A percentile compares a stretch with the other conserved stretches of the same genome.
Conservation (phyloP, 2,329 filamentous ascomycete species). For the Botrytis paeoniae region DNA sequence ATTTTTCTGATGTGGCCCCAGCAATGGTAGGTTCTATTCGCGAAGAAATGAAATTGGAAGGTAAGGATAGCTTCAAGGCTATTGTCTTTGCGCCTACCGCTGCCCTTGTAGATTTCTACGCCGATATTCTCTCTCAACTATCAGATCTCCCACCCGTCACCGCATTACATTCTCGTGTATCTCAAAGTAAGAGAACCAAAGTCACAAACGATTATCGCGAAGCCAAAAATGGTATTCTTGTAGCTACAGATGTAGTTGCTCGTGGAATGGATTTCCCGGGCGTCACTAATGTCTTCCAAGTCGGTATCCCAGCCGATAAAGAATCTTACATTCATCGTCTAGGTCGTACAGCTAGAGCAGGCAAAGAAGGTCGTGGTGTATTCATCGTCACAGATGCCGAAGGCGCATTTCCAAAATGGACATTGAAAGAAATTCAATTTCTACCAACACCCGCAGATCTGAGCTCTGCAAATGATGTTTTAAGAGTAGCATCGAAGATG, state of each 20-base stretch:
- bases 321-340: slow-evolving; percentile 76
- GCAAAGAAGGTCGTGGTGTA: slow-evolving; percentile 70
- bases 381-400: slow-evolving; percentile 60
- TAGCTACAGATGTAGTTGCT: slow-evolving; percentile 78
- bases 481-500: slow-evolving; percentile 43
- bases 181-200: slow-evolving; percentile 65
- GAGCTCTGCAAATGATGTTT: slow-evolving; percentile 41
- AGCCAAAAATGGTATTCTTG: slow-evolving; percentile 60
- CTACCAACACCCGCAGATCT: slow-evolving; percentile 47
- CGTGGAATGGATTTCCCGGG: slow-evolving; percentile 81
- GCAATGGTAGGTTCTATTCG: slow-evolving; percentile 72
- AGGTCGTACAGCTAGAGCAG: slow-evolving; percentile 73
- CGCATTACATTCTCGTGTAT: slow-evolving; percentile 74
- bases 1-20: slow-evolving; percentile 75
- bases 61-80: slow-evolving; percentile 72
- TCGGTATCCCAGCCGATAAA: slow-evolving; percentile 60
- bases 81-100: slow-evolving; percentile 89
- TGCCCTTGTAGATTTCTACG: slow-evolving; percentile 64
- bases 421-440: slow-evolving; percentile 54
- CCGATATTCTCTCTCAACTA: slow-evolving; percentile 49
- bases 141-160: slow-evolving; percentile 35
- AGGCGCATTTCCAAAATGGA: slow-evolving; percentile 48
- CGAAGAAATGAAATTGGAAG: slow-evolving; percentile 51
- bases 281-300: slow-evolving; percentile 76
- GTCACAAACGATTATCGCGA: slow-evolving; percentile 70